Evolutionary conservation across 1,284 basidiomycete species (phyloP).

Genomic region (Termitomyces sp.): DNA sequence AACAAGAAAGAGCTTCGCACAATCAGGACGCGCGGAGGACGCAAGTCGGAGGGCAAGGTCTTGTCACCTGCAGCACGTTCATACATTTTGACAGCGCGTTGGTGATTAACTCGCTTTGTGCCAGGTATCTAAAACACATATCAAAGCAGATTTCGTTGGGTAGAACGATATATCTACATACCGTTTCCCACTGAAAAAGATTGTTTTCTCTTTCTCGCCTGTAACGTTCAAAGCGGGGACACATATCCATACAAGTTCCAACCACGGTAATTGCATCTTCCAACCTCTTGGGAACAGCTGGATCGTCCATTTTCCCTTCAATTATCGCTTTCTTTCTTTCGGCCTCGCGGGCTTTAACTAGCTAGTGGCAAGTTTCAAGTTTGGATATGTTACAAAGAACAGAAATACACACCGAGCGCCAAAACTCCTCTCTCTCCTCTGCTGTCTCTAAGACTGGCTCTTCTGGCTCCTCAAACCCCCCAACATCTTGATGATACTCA

Average conservation of each 20-base stretch:
- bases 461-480: slow-evolving; percentile 14
- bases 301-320: slow-evolving; percentile 85
- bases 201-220: slow-evolving; percentile 89
- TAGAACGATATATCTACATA: slow-evolving; percentile 36
- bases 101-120: slow-evolving; percentile 78
- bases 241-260: slow-evolving; percentile 93
- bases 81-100: slow-evolving; percentile 90
- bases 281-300: slow-evolving; percentile 69
- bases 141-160: slow-evolving; percentile 34
- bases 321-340: slow-evolving; percentile 79
- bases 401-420: slow-evolving; percentile 52
- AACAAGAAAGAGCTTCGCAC: slow-evolving; percentile 29
- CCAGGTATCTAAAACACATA: slow-evolving; percentile 53
- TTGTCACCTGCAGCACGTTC: slow-evolving; percentile 94
- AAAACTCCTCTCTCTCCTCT: slow-evolving; percentile 62
- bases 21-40: slow-evolving; percentile 82
- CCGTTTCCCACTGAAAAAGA: slow-evolving; percentile 83
- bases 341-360: slow-evolving; percentile 67
- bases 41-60: slow-evolving; percentile 85
- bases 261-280: slow-evolving; percentile 87
- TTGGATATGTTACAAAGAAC: neutral
- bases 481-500: slow-evolving; percentile 15
- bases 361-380: slow-evolving; percentile 29
- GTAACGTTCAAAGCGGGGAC: slow-evolving; percentile 89
- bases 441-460: slow-evolving; percentile 44